Base-by-base conservation (phyloP, 169 alveolate species). In the Cryptosporidium meleagridis region DNA sequence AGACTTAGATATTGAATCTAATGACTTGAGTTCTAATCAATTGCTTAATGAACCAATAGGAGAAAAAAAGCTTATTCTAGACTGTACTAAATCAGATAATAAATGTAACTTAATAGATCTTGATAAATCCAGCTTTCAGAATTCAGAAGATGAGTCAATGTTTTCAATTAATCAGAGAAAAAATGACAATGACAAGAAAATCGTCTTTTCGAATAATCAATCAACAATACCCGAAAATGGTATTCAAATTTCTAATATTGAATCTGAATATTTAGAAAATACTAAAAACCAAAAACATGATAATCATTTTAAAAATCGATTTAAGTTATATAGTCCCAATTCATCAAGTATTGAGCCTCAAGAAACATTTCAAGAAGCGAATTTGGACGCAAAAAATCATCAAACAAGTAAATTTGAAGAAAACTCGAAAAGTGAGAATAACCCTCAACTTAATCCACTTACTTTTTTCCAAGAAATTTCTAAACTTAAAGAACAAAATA, bases 381-480 rank as follows among this genome's bases (percentile, higher is more conserved):
- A 55, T 55, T 26, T 37, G 6, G 37, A 55, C 14, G 0, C 12
- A 8, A 26, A 37, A 55, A 55, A 55, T 55, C 7, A 55, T 26
- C 23, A 5, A 23, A n/a, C 2, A 4, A 10, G 18, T 9, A 21
- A 26, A 55, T 55, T n/a, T 44, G 85, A 73, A 10, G 52, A 55
- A 33, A 26, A 31, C 18, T 14, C 37, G 16, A 72, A 72, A 26
- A 7, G 2, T 45, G 70, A 72, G 31, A 59, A 51, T 72, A 52
- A 31, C 48, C 18, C 71, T 10, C 44, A 3, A 52, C 55, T 31
- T 16, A 55, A 73, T 58, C 86, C 86, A 23, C 52, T 73, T 16
- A 48, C 71, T 8, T 21, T 73, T n/a, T 73, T 73, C 48, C 89
- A 80, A 65, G 8, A 80, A 80, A 65, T 80, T 7, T 33, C 39